These are phyloP conservation scores for Metschnikowia santaceciliae DNA, from an alignment of 805 yeast genomes.

Conservation along the genomic window DNA sequence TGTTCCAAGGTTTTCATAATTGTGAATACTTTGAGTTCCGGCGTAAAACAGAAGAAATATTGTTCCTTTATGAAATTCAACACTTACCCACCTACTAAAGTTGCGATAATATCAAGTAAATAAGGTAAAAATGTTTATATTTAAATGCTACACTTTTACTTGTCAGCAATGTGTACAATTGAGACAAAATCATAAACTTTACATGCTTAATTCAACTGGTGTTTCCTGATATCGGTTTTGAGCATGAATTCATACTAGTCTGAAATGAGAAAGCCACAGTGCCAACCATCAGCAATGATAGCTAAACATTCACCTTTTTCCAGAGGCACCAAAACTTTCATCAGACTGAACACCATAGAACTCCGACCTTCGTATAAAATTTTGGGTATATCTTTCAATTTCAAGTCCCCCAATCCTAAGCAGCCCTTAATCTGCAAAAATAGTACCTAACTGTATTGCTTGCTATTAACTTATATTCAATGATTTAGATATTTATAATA, in stretches of 20 bases:
- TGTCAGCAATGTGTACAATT: background rate
- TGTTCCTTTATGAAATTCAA: background rate
- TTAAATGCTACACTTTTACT: background rate
- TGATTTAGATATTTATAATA: too few species aligned
- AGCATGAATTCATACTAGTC: background rate
- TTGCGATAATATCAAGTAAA: background rate
- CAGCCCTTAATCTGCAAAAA: conserved; percentile 40
- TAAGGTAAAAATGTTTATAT: background rate
- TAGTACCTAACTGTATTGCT: conserved; percentile 61
- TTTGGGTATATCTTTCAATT: too few species aligned
- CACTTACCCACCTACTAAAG: background rate
- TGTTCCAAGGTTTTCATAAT: background rate
- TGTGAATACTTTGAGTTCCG: background rate
- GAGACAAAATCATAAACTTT: background rate
- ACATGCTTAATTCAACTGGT: background rate
- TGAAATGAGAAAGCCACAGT: conserved; percentile 49
- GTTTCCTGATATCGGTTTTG: background rate
- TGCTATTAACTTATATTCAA: conserved; percentile 39
- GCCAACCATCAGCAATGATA: conserved; percentile 79
- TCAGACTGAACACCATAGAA: conserved; percentile 36
- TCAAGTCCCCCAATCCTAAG: too few species aligned
- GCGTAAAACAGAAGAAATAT: too few species aligned
- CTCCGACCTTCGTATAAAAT: conserved; percentile 4
- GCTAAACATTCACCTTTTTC: conserved; percentile 46
- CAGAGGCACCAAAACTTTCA: conserved; percentile 8